Base-by-base conservation (phyloP, 1,284 basidiomycete species). In the Chondrostereum purpureum region DNA sequence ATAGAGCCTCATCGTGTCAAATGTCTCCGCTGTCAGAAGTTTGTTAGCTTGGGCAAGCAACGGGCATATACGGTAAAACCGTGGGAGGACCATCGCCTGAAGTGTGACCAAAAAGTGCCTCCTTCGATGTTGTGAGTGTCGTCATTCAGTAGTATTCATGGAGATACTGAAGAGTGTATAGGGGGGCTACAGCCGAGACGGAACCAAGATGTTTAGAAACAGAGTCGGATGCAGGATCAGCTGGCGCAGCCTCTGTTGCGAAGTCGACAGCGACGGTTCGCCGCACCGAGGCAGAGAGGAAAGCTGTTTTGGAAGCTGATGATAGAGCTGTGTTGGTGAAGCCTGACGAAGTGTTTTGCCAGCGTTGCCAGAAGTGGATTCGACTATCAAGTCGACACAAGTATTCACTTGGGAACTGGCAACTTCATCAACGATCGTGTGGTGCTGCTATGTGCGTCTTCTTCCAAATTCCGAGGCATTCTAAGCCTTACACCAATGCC, bases 291-390 rank as follows among this genome's bases (percentile, higher is more conserved):
- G 58, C 60, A 35, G 70, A 80, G 50, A 67, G 80, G 44, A 72
- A 72, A 48, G 71, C 67, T 6, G 50, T 66, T 19, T 62, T 87
- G 2, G 70, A 77, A 43, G 59, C 65, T 2, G 83, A 86, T 57
- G 65, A 72, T 11, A 67, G 67, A 35, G 66, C 66, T 2, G 69
- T 70, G 44, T 69, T 67, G 40, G 63, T 79, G 5, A 66, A 75
- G 51, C 64, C 72, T 2, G 63, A 75, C 39, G 66, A 71, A 47
- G 75, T 75, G 5, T 61, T 73, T 39, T 87, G 83, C 58, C 69
- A 69, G 49, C 68, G 64, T 36, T 87, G 83, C 56, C 60, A 74
- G 42, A 75, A 69, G 48, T 83, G 80, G 78, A 68, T 86, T 47
- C 68, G 64, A 43, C 62, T 84, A 19, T 68, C 71, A 16, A 56